Evolutionary conservation across 2,329 filamentous ascomycete species (phyloP), one percentile per base, ranked within the genome.

Genomic region (Myriosclerotinia duriaeana): DNA sequence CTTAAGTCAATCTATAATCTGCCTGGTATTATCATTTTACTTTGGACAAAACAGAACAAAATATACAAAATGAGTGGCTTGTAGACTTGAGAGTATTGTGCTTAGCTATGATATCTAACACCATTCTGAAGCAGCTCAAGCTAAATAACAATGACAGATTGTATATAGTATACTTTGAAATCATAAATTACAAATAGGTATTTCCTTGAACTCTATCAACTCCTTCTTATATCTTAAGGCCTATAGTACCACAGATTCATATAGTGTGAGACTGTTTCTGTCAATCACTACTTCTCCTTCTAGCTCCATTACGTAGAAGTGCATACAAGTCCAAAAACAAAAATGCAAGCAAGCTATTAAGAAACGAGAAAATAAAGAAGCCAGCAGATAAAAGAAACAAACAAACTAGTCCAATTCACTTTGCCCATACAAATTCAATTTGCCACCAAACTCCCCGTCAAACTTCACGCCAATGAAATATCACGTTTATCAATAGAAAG

Each of bases 101-200:
- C 4, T n/a, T 46, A 22, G 5, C 20, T 48, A 48, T 48, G 20
- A 48, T 11, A 22, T 50, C 9, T 8, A 22, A 20, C 2, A 20
- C 46, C 46, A 1, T 12, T 50, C n/a, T n/a, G 6, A 50, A 50
- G 46, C 46, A 50, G n/a, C 36, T 44, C 6, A 15, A 17, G 17
- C 7, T 5, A 38, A 7, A 5, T 17, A 3, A 17, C n/a, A 9
- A 53, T n/a, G 12, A 12, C 12, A 1, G 5, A n/a, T 4, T 56
- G 15, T 20, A 42, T 20, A 20, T 30, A 5, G 7, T 3, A 42
- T 20, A 42, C 54, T 42, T 5, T 6, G 11, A 26, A 2, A 5
- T 12, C 9, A 0, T 0, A 6, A 5, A 11, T 44, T 14, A 2
- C 42, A 9, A 5, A 1, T 14, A 5, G 1, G 4, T 34, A 34